Base-by-base conservation (phyloP, 2,329 filamentous ascomycete species). In the Penicillium aurantiogriseum region DNA sequence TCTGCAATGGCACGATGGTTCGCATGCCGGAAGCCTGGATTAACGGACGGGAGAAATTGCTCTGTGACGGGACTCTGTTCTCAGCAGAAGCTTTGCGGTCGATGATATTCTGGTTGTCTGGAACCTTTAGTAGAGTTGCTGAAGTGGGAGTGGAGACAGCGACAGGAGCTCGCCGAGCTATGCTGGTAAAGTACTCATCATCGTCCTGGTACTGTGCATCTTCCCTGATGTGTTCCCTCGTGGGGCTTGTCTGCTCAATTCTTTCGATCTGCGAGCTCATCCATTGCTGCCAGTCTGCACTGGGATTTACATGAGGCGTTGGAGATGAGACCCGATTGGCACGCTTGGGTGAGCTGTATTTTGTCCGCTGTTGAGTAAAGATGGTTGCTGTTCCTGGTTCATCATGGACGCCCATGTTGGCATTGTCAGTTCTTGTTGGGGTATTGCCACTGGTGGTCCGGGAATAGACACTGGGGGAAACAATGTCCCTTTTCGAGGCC, bases 401-500 rank as follows among this genome's bases (percentile, higher is more conserved):
- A 31, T 66, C 68, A 23, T 60, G 46, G 10, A 56, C 2, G 19
- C 55, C 57, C 15, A 51, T 50, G 23, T 50, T 25, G 5, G 45
- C 47, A n/a, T 54, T 50, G 13, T 61, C 56, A 25, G 58, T 53
- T 11, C 59, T 58, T 1, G 55, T 56, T 8, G 68, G 66, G 4
- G 72, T 69, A 29, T 69, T 64, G 31, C 71, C 76, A 55, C 73
- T 70, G 11, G 73, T 75, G 10, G 73, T 73, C 53, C 74, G 70
- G 17, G 77, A 79, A 65, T 79, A 79, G 9, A 78, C 57, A 54
- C 77, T 79, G 5, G 75, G 73, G 36, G 76, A 76, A 55, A 63
- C 63, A 56, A 60, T 64, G 21, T 47, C 59, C 13, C 36, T 21
- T 23, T 59, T 56, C 13, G 55, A n/a, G 27, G 55, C 49, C 35